Evolutionary conservation across 139 green algal genomes (phyloP).

Genomic region (Chlorella vulgaris): DNA sequence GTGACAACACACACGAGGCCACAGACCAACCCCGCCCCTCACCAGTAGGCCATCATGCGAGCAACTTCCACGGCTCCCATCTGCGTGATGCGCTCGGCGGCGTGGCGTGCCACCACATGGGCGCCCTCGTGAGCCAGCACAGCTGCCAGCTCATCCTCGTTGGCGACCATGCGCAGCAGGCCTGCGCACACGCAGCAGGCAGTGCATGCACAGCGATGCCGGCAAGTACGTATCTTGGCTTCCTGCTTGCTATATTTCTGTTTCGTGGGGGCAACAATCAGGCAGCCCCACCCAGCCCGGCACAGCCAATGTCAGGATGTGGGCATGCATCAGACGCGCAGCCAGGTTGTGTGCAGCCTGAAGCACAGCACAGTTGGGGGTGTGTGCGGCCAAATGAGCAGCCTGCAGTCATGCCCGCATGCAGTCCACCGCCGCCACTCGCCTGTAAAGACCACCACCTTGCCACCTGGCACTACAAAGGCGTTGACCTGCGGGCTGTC

Average conservation of each 20-base stretch:
- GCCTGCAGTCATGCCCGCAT: not conserved
- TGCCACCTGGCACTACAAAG: constrained; percentile 89
- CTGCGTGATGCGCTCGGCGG: constrained; percentile 59
- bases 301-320: no score
- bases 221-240: no score
- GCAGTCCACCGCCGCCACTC: not conserved
- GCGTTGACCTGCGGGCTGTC: constrained; percentile 69
- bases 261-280: no score
- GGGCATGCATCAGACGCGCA: no score
- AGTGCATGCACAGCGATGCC: no score
- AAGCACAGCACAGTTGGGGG: no score
- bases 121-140: constrained; percentile 87
- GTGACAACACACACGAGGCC: not conserved
- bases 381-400: no score
- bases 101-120: constrained; percentile 80
- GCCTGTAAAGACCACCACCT: constrained; percentile 82
- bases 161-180: not conserved
- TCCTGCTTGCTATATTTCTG: no score
- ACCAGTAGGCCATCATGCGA: constrained; percentile 2
- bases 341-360: no score
- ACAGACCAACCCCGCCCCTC: not conserved
- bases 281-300: no score
- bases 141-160: constrained; percentile 59
- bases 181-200: not conserved
- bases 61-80: constrained; percentile 16